Evolutionary conservation across 768 basidiomycete genomes (phyloP).

Genomic region (Mycena capillaripes): DNA sequence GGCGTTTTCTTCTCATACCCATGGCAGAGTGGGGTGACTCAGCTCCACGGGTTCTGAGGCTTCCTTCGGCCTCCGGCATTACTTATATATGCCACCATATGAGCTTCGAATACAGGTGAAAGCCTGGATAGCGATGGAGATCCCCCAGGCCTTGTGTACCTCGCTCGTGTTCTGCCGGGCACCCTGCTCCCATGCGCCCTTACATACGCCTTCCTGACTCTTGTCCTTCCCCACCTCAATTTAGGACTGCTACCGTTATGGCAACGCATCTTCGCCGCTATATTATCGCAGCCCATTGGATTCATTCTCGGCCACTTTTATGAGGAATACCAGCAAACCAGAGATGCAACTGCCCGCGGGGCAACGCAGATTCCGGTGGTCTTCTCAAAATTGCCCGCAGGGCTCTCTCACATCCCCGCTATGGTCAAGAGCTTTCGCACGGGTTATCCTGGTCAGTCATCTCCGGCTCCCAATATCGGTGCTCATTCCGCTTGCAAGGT

Average conservation of each 20-base stretch:
- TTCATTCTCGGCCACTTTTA: not conserved
- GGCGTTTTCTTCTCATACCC: too few species aligned
- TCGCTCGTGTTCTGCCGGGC: conserved; percentile 6
- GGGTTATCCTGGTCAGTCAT: too few species aligned
- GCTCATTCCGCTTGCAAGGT: not conserved
- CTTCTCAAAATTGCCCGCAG: conserved; percentile 4
- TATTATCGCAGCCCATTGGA: conserved; percentile 5
- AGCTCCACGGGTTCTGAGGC: too few species aligned
- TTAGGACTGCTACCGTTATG: not conserved
- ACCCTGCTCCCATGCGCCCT: conserved; percentile 3
- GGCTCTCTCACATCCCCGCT: not conserved
- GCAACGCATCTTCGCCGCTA: conserved; percentile 1
- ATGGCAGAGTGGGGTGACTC: too few species aligned
- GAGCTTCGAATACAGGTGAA: too few species aligned
- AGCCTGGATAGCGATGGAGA: too few species aligned
- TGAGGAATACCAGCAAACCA: not conserved
- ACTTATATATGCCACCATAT: too few species aligned
- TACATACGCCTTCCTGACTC: conserved; percentile 4
- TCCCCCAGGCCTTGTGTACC: conserved; percentile 13
- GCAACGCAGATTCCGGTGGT: conserved; percentile 12
- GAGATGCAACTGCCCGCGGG: conserved; percentile 14
- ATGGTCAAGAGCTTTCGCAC: too few species aligned
- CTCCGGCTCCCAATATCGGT: conserved; percentile 24
- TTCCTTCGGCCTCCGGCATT: too few species aligned
- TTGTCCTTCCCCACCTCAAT: conserved; percentile 2